Evolutionary conservation across 1,284 basidiomycete genomes (phyloP).

Genomic region (Naganishia cerealis): DNA sequence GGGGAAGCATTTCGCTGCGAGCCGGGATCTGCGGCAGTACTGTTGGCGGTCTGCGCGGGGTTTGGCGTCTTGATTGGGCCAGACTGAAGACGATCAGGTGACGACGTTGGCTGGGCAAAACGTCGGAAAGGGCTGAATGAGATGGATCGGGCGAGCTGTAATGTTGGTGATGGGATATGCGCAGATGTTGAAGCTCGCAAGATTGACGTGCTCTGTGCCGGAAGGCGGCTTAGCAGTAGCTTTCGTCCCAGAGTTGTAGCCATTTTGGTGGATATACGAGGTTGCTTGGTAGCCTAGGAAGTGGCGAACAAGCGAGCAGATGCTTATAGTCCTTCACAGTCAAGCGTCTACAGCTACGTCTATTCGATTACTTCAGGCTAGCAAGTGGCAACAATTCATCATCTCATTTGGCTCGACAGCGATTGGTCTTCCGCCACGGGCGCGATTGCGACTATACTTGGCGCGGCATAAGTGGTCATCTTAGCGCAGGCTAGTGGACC

Average conservation of each 20-base stretch:
- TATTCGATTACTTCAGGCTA: no score
- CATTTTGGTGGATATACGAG: background rate
- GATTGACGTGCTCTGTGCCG: constrained; percentile 22
- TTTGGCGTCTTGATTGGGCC: constrained; percentile 44
- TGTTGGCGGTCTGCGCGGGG: constrained; percentile 37
- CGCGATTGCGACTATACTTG: constrained; percentile 19
- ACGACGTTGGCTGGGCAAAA: constrained; percentile 43
- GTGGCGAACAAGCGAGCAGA: background rate
- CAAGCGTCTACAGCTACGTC: no score
- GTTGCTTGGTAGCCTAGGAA: background rate
- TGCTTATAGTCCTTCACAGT: background rate
- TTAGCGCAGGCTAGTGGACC: background rate
- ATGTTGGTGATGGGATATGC: constrained; percentile 17
- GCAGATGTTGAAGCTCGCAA: constrained; percentile 24
- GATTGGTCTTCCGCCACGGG: constrained; percentile 23
- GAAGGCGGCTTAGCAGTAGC: constrained; percentile 21
- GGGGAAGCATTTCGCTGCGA: constrained; percentile 35
- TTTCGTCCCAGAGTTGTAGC: constrained; percentile 28
- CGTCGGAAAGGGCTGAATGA: constrained; percentile 29
- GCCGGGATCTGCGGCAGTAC: constrained; percentile 32
- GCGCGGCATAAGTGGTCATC: background rate
- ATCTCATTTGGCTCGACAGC: constrained; percentile 29
- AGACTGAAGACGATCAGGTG: constrained; percentile 38
- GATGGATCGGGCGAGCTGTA: constrained; percentile 27
- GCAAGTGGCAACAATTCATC: constrained; percentile 7